Percentiles rank a stretch among this genome's conserved stretches.
These are phyloP conservation scores for Neurospora pannonica DNA, from an alignment of 495 filamentous ascomycete genomes.

Conservation along the genomic window DNA sequence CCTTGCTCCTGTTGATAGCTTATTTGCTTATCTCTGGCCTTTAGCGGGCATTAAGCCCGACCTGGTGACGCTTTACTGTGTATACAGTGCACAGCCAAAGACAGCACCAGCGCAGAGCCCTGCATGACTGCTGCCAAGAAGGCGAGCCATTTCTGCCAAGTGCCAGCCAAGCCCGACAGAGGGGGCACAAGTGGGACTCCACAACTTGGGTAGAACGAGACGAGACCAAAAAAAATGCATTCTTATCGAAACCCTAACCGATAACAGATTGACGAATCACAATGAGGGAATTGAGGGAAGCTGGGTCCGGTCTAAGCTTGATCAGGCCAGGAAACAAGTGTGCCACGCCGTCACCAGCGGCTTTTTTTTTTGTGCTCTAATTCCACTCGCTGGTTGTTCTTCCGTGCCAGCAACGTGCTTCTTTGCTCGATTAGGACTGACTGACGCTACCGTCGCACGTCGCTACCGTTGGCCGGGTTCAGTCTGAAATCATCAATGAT, in stretches of 20 bases:
- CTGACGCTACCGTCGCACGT: neutral
- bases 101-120: neutral
- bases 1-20: no score
- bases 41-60: neutral
- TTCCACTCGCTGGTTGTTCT: neutral
- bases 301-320: neutral
- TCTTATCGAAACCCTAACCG: neutral
- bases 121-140: neutral
- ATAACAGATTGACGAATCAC: neutral
- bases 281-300: neutral
- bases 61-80: neutral
- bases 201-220: neutral
- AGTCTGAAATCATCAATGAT: neutral
- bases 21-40: neutral
- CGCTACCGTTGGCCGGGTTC: neutral
- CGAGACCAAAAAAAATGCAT: neutral
- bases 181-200: neutral
- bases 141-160: neutral
- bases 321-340: neutral
- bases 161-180: neutral
- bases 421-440: neutral
- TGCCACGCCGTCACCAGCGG: neutral
- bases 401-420: neutral
- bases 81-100: neutral
- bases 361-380: neutral